Evolutionary conservation across 306 rosid genomes (phyloP).

Genomic region (Canavalia gladiata): DNA sequence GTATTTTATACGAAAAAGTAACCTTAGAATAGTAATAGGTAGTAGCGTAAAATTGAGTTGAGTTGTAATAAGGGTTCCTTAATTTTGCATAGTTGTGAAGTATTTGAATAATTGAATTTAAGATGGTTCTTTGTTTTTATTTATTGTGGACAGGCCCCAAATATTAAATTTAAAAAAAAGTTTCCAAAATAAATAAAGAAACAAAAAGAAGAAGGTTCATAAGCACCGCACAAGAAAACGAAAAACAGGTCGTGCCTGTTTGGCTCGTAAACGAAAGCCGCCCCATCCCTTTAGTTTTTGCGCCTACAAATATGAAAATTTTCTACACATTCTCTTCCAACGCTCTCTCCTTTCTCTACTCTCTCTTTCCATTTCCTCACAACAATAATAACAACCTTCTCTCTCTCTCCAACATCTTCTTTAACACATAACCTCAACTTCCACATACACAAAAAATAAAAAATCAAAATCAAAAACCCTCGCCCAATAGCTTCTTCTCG

Average conservation of each 20-base stretch:
- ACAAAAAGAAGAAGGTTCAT: slow-evolving; percentile 60
- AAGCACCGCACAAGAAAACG: slow-evolving; percentile 64
- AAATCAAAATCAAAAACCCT: too few species aligned
- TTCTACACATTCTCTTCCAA: slow-evolving; percentile 52
- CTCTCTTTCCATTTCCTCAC: slow-evolving; percentile 22
- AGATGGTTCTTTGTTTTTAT: neutral
- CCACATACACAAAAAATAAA: neutral
- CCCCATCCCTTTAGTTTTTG: slow-evolving; percentile 29
- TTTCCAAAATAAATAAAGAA: neutral
- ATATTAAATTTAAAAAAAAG: neutral
- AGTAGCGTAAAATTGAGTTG: too few species aligned
- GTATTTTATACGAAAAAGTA: too few species aligned
- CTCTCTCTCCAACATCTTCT: slow-evolving; percentile 34
- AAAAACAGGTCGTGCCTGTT: slow-evolving; percentile 50
- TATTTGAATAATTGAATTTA: too few species aligned
- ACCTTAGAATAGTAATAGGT: too few species aligned
- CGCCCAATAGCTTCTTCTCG: slow-evolving; percentile 3
- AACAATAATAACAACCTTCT: neutral
- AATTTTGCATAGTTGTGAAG: too few species aligned
- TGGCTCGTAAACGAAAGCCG: slow-evolving; percentile 59
- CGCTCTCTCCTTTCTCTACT: slow-evolving; percentile 11
- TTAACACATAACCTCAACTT: slow-evolving; percentile 12
- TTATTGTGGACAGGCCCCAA: neutral
- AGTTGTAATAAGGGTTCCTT: too few species aligned
- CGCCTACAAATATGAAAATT: slow-evolving; percentile 74